Conservation (phyloP, 208 protist genomes). For the Leishmania turanica region DNA sequence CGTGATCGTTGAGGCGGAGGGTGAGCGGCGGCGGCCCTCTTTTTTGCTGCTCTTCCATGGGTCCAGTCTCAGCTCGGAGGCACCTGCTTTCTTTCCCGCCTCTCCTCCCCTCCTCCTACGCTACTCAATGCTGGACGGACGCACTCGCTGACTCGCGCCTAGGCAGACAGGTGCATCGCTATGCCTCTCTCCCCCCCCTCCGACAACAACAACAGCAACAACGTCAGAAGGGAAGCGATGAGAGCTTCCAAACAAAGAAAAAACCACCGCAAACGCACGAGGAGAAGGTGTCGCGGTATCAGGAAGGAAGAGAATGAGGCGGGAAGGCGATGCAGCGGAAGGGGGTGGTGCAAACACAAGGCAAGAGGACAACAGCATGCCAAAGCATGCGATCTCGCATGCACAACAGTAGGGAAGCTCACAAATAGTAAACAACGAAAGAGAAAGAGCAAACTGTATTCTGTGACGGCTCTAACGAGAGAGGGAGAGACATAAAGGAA, state of each 20-base stretch:
- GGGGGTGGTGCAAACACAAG: background rate
- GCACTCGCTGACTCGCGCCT: background rate
- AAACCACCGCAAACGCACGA: background rate
- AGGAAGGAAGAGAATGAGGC: background rate
- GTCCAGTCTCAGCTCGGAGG: background rate
- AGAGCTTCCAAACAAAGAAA: background rate
- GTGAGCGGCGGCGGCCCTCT: background rate
- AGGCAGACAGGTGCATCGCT: background rate
- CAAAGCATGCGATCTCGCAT: background rate
- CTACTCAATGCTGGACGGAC: background rate
- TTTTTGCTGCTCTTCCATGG: background rate
- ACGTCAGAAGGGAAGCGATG: background rate
- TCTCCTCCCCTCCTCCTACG: background rate
- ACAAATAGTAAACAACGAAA: background rate
- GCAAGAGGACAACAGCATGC: background rate
- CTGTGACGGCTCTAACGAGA: background rate
- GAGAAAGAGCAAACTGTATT: background rate
- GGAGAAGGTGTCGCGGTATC: background rate
- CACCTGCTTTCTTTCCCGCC: background rate
- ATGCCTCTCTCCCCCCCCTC: background rate
- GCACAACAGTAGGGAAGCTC: background rate
- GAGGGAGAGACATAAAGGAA: background rate
- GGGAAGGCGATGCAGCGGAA: background rate
- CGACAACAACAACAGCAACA: too few relatives aligned
- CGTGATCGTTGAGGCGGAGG: background rate